These are phyloP conservation scores for Planoprotostelium fungivorum DNA, from an alignment of 78 protist genomes.

Conservation along the genomic window DNA sequence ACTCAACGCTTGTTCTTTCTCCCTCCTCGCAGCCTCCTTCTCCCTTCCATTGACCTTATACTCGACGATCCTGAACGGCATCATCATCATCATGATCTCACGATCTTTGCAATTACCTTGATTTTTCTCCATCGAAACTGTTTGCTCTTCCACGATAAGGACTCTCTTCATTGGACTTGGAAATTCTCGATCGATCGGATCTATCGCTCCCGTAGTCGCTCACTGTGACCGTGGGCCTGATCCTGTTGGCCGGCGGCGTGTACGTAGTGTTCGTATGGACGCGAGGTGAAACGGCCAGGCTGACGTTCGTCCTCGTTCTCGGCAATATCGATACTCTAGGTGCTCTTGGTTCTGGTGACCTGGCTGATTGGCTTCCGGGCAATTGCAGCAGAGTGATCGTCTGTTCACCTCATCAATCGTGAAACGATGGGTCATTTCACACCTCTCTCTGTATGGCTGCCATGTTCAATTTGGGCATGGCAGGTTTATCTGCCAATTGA, in stretches of 20 bases:
- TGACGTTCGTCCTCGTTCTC: not conserved
- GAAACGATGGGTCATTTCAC: not conserved
- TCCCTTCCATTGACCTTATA: not conserved
- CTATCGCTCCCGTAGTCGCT: not conserved
- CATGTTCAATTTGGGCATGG: not conserved
- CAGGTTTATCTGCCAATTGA: no score
- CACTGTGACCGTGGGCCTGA: not conserved
- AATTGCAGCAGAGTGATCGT: not conserved
- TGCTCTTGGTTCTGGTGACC: not conserved
- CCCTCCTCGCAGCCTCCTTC: not conserved
- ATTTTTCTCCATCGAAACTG: no score
- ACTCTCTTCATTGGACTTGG: no score
- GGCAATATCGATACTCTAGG: not conserved
- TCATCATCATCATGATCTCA: not conserved
- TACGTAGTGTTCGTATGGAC: not conserved
- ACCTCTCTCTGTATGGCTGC: no score
- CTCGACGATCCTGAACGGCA: not conserved
- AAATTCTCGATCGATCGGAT: not conserved
- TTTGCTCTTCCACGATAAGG: no score
- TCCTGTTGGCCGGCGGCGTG: not conserved
- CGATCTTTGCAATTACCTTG: not conserved
- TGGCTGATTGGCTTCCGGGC: not conserved
- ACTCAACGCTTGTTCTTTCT: not conserved
- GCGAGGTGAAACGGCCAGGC: not conserved
- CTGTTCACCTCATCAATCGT: not conserved